Evolutionary conservation across 2,329 filamentous ascomycete genomes (phyloP).

Genomic region (Cladorrhinum sp.): DNA sequence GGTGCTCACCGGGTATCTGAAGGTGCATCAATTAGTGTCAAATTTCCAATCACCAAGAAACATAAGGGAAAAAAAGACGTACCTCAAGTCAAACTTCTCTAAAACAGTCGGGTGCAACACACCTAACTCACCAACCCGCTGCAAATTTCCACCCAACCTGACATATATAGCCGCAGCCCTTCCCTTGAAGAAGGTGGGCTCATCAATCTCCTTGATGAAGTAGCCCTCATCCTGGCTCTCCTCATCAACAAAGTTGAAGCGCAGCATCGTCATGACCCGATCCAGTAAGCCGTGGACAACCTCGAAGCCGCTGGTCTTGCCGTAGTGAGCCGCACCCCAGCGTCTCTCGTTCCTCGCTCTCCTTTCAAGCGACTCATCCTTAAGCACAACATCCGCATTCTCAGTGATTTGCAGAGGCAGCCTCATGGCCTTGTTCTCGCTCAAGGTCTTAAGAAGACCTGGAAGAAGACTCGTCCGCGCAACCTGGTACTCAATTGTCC

Average conservation of each 20-base stretch:
- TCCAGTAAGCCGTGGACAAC: constrained; percentile 92
- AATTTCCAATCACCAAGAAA: no score
- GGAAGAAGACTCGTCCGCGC: constrained; percentile 84
- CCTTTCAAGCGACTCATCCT: constrained; percentile 76
- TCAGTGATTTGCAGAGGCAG: constrained; percentile 93
- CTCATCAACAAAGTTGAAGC: constrained; percentile 71
- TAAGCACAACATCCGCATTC: constrained; percentile 86
- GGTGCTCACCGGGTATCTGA: constrained; percentile 84
- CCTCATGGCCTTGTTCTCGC: constrained; percentile 85
- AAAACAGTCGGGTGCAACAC: constrained; percentile 91
- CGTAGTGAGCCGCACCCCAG: constrained; percentile 94
- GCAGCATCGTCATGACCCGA: constrained; percentile 87
- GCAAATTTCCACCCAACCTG: constrained; percentile 68
- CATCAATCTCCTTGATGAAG: constrained; percentile 91
- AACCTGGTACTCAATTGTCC: constrained; percentile 90
- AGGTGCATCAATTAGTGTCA: constrained; percentile 17
- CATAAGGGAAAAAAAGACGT: constrained; percentile 33
- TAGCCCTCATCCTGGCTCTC: constrained; percentile 72
- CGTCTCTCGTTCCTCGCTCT: constrained; percentile 86
- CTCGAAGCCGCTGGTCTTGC: constrained; percentile 92
- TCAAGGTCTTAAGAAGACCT: constrained; percentile 86
- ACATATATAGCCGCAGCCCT: constrained; percentile 84
- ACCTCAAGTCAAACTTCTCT: constrained; percentile 89
- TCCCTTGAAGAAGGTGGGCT: constrained; percentile 87
- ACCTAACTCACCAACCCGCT: constrained; percentile 83